phyloP scores from a whole-genome alignment of 1,284 basidiomycete species.

The Ceratobasidium sp. region DNA sequence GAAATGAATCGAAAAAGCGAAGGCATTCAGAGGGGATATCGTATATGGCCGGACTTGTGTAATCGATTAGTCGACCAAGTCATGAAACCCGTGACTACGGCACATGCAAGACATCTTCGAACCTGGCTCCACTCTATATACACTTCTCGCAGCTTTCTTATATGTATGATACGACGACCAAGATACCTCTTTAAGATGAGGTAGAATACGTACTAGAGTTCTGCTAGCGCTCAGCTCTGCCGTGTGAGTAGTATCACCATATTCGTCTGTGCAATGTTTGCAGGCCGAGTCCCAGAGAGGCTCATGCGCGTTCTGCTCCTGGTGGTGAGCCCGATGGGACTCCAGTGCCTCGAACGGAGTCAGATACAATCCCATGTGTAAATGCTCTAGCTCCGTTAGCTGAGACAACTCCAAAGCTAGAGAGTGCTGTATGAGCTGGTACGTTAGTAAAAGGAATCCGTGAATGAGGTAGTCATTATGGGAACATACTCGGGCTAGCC shows the following conservation, averaged over 20 bases:
- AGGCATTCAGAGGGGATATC: neutral
- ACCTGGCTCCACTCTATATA: neutral
- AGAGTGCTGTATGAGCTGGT: constrained; percentile 9
- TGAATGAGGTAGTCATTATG: neutral
- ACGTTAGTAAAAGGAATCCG: neutral
- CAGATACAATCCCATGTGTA: constrained; percentile 28
- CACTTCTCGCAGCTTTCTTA: constrained; percentile 25
- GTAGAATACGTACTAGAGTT: neutral
- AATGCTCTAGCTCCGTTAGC: neutral
- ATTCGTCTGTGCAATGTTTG: neutral
- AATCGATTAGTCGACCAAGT: neutral
- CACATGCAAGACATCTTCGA: too few species aligned
- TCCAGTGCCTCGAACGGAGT: constrained; percentile 7
- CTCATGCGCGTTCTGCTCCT: neutral
- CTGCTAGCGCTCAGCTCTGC: constrained; percentile 9
- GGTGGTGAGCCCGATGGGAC: constrained; percentile 7
- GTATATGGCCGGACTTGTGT: neutral
- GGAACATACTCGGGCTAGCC: too few species aligned
- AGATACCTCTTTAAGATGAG: neutral
- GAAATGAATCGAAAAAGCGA: too few species aligned
- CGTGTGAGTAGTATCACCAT: neutral
- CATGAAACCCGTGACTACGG: too few species aligned
- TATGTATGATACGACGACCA: constrained; percentile 18
- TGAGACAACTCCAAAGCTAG: constrained; percentile 1
- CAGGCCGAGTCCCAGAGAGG: constrained; percentile 1